A percentile compares a stretch with the other conserved stretches of the same genome.
These are phyloP conservation scores for Colletotrichum sp. DNA, from an alignment of 2,329 filamentous ascomycete species.

Conservation along the genomic window DNA sequence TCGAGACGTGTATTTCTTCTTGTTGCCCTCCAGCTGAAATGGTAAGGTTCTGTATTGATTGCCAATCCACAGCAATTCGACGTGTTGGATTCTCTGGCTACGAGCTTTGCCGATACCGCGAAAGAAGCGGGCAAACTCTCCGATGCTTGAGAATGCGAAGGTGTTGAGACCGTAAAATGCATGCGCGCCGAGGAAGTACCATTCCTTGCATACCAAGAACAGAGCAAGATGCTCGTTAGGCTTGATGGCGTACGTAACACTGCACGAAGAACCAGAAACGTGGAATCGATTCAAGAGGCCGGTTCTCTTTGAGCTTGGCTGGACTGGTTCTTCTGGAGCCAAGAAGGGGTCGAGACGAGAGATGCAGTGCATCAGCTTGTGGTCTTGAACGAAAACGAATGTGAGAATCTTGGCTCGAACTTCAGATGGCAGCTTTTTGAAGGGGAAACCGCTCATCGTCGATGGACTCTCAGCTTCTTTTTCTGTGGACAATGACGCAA, in stretches of 20 bases:
- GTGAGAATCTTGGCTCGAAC: constrained; percentile 41
- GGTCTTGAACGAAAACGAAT: constrained; percentile 37
- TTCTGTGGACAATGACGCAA: neutral
- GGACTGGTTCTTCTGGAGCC: constrained; percentile 21
- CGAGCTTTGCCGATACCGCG: constrained; percentile 42
- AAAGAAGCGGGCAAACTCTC: constrained; percentile 54
- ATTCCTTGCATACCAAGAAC: constrained; percentile 44
- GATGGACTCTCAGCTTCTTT: neutral
- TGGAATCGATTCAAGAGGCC: constrained; percentile 44
- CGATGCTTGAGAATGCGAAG: constrained; percentile 58
- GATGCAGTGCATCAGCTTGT: constrained; percentile 44
- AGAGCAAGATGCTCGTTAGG: constrained; percentile 41
- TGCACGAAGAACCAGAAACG: constrained; percentile 33
- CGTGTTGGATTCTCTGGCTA: constrained; percentile 45
- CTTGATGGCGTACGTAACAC: constrained; percentile 34
- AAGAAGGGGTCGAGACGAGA: constrained; percentile 46
- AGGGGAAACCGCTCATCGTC: constrained; percentile 20
- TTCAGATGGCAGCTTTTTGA: constrained; percentile 32
- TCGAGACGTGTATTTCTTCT: constrained; percentile 35
- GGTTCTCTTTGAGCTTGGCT: neutral
- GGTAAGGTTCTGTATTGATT: constrained; percentile 33
- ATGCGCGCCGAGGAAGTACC: constrained; percentile 44
- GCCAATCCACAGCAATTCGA: constrained; percentile 49
- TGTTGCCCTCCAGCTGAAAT: neutral
- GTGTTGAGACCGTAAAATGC: constrained; percentile 55